Evolutionary conservation across 371 early-diverging fungal species (phyloP), one percentile per base, ranked within the genome.

Genomic region (Mucor plumbeus): DNA sequence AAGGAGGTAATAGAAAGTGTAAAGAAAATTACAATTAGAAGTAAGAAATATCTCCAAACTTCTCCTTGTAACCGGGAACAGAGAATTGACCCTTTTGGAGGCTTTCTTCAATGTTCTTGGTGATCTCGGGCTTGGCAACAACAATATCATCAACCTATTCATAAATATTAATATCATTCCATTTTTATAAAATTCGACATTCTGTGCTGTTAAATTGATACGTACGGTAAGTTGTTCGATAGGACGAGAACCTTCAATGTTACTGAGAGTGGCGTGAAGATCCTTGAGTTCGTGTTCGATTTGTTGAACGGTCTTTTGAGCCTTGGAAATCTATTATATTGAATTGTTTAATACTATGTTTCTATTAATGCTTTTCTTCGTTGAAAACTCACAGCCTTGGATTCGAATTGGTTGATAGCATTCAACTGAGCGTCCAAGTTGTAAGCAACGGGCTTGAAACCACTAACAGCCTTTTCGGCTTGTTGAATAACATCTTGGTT

Each of bases 231-330:
- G 87, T 77, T 97, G 91, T 64, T 96, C 95, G 65, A 97, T 86
- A 61, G 98, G 98, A 68, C 98, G 91, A 55, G 98, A 94, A 61
- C 84, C 83, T 79, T 97, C 94, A 73, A 98, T 98, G 91, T 97
- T 94, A 78, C 79, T 88, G 65, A 97, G 85, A 53, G 97, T 94
- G 63, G 90, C 93, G 69, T 93, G 87, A 63, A 98, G 90, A 67
- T 96, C 96, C 64, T 85, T 84, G 64, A 98, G 85, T 80, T 96
- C 96, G 15, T 79, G 83, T 78, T 92, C 90, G 72, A 97, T 89
- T 87, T 93, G 92, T 71, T 86, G 76, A 65, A 90, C 92, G 38
- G 96, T 96, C 64, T 84, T 84, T 85, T 94, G 80, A 70, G 98
- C 98, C 60, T 91, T 88, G 61, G 91, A 85, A 71, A 96, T 85